Conservation (phyloP, 2,329 filamentous ascomycete species). For the Xylariaceae sp. region DNA sequence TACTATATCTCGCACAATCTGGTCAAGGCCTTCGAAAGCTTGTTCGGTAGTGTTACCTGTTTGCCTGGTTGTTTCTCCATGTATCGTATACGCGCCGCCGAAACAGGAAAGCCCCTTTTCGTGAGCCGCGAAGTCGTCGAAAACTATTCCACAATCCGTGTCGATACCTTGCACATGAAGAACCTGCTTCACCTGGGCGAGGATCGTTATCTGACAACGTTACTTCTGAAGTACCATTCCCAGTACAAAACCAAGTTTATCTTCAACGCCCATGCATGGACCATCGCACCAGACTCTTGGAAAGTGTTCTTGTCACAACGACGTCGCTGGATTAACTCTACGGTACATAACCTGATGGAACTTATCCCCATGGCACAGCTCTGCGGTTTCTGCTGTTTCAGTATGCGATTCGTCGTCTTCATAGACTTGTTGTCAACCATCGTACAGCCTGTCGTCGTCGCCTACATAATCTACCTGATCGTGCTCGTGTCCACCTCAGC, state of each 20-base stretch:
- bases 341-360: constrained; percentile 95
- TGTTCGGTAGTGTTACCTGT: constrained; percentile 97
- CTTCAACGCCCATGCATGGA: constrained; percentile 90
- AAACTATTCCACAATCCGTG: constrained; percentile 86
- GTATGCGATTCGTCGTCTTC: constrained; percentile 98
- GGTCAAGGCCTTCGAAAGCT: constrained; percentile 93
- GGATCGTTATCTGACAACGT: constrained; percentile 93
- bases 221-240: constrained; percentile 88
- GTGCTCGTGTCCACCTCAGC: constrained; percentile 67
- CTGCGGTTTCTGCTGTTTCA: constrained; percentile 99
- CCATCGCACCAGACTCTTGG: constrained; percentile 94
- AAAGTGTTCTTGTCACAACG: constrained; percentile 94
- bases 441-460: constrained; percentile 87
- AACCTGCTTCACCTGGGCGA: constrained; percentile 95
- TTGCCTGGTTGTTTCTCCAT: constrained; percentile 98
- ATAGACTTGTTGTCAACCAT: constrained; percentile 90
- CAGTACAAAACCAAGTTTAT: constrained; percentile 99
- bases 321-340: constrained; percentile 99
- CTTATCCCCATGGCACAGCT: constrained; percentile 91
- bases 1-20: constrained; percentile 99
- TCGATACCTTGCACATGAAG: constrained; percentile 98
- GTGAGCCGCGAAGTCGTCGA: constrained; percentile 92
- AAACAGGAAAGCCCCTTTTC: constrained; percentile 93
- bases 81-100: constrained; percentile 94
- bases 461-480: constrained; percentile 88